Evolutionary conservation across 202 grass and related monocot species (phyloP), one percentile per base, ranked within the genome.

Genomic region (Panicum hallii): DNA sequence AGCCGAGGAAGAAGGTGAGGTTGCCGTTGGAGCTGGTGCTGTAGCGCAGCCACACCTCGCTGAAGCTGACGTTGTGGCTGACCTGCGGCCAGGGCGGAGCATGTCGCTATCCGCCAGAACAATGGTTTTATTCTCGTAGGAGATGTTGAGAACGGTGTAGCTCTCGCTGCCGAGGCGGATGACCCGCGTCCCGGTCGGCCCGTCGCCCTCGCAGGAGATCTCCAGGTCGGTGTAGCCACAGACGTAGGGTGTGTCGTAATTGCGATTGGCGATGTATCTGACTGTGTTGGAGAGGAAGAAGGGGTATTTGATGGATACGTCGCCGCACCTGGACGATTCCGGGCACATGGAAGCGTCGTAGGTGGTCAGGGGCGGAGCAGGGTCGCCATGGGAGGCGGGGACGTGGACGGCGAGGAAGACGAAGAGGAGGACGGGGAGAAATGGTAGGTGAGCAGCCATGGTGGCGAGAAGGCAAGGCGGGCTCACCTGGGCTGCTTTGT

Each of bases 141-240:
- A 0, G 77, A 97, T 73, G 9, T 38, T 19, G 20, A 75, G 47
- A 3, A 75, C 77, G 15, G 77, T 84, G 79, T 90, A 84, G 36
- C 63, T 82, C n/a, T 78, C 80, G 2, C 52, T 5, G 34, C 23
- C 20, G 67, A 70, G 11, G 47, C 4, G 16, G 13, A 97, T 81
- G 10, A 45, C 2, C 0, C 90, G 2, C 3, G 4, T 20, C 3
- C 0, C 0, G 0, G 0, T 2, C 0, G 0, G 0, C 0, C 54
- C 38, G 1, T 45, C 30, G 9, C 0, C 0, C 17, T 36, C 12
- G 36, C 94, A 93, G 20, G 6, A 48, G 66, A 93, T 70, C 13
- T 23, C 62, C 52, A 93, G 64, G 13, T 78, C 79, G 22, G 76
- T 86, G 81, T 91, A 84, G 53, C 94, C 91, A 41, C 89, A 91